Conservation (phyloP, 768 basidiomycete species). For the Lentinula guzmanii region DNA sequence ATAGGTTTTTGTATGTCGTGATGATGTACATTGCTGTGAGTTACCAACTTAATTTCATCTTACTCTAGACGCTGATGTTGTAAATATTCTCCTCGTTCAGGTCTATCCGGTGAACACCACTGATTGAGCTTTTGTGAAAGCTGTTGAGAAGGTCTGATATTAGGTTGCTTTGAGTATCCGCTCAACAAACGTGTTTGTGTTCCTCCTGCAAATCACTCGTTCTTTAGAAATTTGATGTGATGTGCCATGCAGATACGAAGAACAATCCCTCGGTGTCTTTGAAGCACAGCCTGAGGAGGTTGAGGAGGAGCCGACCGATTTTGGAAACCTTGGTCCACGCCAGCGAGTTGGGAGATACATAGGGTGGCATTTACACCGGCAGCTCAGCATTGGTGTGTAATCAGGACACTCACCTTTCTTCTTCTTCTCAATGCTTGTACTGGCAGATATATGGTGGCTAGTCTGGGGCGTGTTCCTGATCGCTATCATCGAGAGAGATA, state of each 20-base stretch:
- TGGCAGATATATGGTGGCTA: constrained; percentile 76
- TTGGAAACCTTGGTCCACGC: constrained; percentile 26
- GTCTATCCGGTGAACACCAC: constrained; percentile 34
- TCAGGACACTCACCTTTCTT: too few relatives aligned
- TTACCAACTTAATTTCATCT: constrained; percentile 6
- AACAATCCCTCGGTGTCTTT: constrained; percentile 64
- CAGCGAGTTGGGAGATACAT: constrained; percentile 39
- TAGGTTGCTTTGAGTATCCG: constrained; percentile 61
- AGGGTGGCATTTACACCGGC: constrained; percentile 58
- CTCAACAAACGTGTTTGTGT: constrained; percentile 51
- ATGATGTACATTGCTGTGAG: constrained; percentile 72
- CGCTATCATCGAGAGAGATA: constrained; percentile 62
- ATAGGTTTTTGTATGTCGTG: constrained; percentile 62
- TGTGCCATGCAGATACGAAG: constrained; percentile 47
- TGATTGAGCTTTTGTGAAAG: background rate
- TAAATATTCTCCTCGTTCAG: constrained; percentile 15
- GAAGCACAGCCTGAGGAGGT: constrained; percentile 45
- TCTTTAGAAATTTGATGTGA: background rate
- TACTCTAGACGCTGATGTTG: background rate
- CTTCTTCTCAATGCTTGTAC: background rate
- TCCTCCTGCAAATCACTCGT: background rate
- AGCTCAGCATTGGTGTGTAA: constrained; percentile 48
- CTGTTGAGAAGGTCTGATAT: background rate
- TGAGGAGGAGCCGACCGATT: constrained; percentile 38
- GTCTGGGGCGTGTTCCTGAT: constrained; percentile 67